These are phyloP conservation scores for Diaporthe amygdali DNA, from an alignment of 2,329 filamentous ascomycete genomes.

Conservation along the genomic window DNA sequence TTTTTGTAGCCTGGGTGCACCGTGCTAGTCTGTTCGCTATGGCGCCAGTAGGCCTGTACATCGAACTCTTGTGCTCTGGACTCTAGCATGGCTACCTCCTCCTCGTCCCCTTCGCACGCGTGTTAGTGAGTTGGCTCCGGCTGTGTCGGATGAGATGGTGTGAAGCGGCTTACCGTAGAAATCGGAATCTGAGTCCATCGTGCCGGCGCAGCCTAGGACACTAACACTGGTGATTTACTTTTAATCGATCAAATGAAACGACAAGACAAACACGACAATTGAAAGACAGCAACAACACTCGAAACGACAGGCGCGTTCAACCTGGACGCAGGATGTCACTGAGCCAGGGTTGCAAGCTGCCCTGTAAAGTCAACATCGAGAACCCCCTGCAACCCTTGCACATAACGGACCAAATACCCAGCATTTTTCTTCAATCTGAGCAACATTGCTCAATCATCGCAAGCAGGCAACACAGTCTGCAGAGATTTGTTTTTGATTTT, in stretches of 20 bases:
- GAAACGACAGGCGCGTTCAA: background rate
- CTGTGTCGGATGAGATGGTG: background rate
- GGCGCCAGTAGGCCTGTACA: conserved; percentile 38
- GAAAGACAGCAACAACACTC: background rate
- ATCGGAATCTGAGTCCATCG: conserved; percentile 54
- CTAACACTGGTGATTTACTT: background rate
- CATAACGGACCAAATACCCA: background rate
- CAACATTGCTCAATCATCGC: too few relatives aligned
- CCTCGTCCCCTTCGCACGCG: conserved; percentile 57
- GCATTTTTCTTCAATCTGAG: background rate
- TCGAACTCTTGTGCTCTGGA: conserved; percentile 57
- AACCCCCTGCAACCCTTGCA: background rate
- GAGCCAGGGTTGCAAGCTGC: conserved; percentile 10
- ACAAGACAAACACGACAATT: background rate
- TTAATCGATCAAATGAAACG: background rate
- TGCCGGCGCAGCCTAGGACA: background rate
- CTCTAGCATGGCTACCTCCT: conserved; percentile 52
- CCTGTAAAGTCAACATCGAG: background rate
- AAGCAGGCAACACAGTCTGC: background rate
- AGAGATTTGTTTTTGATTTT: background rate
- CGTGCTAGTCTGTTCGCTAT: conserved; percentile 19
- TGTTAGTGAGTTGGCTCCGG: conserved; percentile 26
- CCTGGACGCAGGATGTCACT: background rate
- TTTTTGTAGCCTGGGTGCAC: background rate
- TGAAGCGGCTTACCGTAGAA: conserved; percentile 54